Base-by-base conservation (phyloP, 2,329 filamentous ascomycete genomes). In the Sphaerostilbella broomeana region DNA sequence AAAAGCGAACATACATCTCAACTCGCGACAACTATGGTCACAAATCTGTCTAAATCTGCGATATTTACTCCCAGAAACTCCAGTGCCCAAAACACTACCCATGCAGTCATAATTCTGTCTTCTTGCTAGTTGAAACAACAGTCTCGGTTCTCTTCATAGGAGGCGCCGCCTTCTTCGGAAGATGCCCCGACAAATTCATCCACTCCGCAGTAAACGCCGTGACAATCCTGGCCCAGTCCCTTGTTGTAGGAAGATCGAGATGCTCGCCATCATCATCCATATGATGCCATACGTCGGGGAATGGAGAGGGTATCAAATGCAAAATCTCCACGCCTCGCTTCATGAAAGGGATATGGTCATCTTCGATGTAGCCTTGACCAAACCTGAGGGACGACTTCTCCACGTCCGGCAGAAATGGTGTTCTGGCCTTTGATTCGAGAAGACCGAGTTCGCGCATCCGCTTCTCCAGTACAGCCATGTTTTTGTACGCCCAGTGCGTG, bases 321-420 rank as follows among this genome's bases (percentile, higher is more conserved):
- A 98, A 61, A 12, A 97, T 73, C 19, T 94, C 82, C 0, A 97
- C 90, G 2, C 92, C 92, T 24, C 86, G 76, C 24, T 68, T 68
- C 72, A 97, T 79, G 53, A 98, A 98, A 1, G 92, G 92, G 5
- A 95, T 61, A 58, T 98, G 92, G 55, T 98, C 92, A 57, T 98
- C 92, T 47, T 80, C 72, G 8, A 95, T 77, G 43, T 62, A 78
- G 31, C 58, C 70, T 38, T 55, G 58, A 28, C 46, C 62, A 52
- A 85, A 73, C 22, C 65, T 59, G 34, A 67, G 55, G 1, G 59
- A 46, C 17, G 56, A 58, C 59, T 81, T 86, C 15, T 69, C 64
- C 2, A 65, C 56, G 28, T 94, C 82, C 6, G 72, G 65, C 4
- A 95, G 66, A 56, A 94, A 95, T 1, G 62, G 57, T 2, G 32